Evolutionary conservation across 139 green algal species (phyloP).

Genomic region (Monoraphidium neglectum): DNA sequence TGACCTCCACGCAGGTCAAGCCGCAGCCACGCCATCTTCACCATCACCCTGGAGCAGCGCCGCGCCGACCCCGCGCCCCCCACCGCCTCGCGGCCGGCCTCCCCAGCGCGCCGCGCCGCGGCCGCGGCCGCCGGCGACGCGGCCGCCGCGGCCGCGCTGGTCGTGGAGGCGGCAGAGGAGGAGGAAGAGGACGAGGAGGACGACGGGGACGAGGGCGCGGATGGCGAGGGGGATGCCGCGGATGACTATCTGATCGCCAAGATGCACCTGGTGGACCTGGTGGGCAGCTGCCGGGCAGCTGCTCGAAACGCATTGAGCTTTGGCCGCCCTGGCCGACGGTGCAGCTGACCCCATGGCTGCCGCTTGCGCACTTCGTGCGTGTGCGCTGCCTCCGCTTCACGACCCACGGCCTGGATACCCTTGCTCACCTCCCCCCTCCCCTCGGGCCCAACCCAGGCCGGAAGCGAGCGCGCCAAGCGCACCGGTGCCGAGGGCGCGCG

Average conservation of each 20-base stretch:
- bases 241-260: conserved; percentile 92
- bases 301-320: too few species aligned
- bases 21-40: conserved; percentile 98
- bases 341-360: too few species aligned
- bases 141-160: neutral
- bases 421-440: too few species aligned
- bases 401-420: too few species aligned
- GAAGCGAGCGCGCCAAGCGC: conserved; percentile 92
- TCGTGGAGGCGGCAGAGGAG: conserved; percentile 10
- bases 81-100: neutral
- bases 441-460: too few species aligned
- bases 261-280: conserved; percentile 59
- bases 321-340: too few species aligned
- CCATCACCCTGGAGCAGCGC: conserved; percentile 94
- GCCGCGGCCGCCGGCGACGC: neutral
- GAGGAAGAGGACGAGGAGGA: conserved; percentile 48
- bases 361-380: too few species aligned
- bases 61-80: conserved; percentile 19
- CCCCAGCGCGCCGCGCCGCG: neutral
- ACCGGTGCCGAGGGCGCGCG: conserved; percentile 86
- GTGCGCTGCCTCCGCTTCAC: too few species aligned
- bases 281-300: too few species aligned
- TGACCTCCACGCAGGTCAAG: conserved; percentile 53
- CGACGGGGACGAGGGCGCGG: conserved; percentile 33
- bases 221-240: conserved; percentile 32